A percentile compares a stretch with the other conserved stretches of the same genome.
Conservation (phyloP, 306 rosid species). For the Delonix regia region DNA sequence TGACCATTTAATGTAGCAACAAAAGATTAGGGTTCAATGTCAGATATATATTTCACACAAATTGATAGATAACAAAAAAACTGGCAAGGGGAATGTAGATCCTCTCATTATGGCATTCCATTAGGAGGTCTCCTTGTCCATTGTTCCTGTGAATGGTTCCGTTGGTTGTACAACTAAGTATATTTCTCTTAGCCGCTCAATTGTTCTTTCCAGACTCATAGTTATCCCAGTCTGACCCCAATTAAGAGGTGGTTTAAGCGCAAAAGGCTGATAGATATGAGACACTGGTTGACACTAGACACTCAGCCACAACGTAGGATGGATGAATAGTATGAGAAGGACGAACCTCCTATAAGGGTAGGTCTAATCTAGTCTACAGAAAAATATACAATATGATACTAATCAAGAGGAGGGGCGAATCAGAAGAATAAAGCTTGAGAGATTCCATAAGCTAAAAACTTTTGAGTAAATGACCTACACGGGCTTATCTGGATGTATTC, state of each 20-base stretch:
- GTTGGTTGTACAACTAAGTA: conserved; percentile 18
- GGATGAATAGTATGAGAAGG: conserved; percentile 24
- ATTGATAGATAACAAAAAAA: conserved; percentile 41
- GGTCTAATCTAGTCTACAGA: conserved; percentile 42
- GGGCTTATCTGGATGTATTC: conserved; percentile 41
- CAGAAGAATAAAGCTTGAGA: conserved; percentile 6
- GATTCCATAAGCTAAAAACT: conserved; percentile 26
- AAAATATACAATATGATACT: conserved; percentile 38
- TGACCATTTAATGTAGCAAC: conserved; percentile 9
- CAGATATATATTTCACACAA: conserved; percentile 24
- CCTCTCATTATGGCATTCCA: conserved; percentile 18
- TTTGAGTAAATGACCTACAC: not conserved
- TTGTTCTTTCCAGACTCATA: conserved; percentile 18
- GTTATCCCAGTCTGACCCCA: conserved; percentile 28
- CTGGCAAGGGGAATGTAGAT: conserved; percentile 28
- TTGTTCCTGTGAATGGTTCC: conserved; percentile 34
- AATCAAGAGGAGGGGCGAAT: conserved; percentile 29
- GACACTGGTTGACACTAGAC: not conserved
- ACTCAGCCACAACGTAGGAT: conserved; percentile 27
- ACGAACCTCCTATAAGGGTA: conserved; percentile 34
- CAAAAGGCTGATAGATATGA: conserved; percentile 8
- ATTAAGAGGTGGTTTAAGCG: conserved; percentile 8
- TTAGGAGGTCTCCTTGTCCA: conserved; percentile 20
- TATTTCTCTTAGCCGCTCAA: conserved; percentile 26
- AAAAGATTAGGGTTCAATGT: conserved; percentile 14